Base-by-base conservation (phyloP, 768 basidiomycete genomes). In the Lactarius evosmus region DNA sequence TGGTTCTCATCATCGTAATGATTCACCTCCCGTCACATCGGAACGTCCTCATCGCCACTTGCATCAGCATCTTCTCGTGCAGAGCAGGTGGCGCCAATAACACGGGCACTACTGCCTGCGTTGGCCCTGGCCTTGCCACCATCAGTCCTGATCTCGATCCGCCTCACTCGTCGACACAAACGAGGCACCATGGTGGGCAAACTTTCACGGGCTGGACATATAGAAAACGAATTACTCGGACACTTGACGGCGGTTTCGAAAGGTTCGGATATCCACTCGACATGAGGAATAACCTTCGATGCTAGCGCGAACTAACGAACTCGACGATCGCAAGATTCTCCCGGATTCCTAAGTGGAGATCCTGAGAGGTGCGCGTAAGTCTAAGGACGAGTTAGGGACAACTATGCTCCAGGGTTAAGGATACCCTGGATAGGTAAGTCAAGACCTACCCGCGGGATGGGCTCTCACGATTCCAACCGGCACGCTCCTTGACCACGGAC, bases 391-490 rank as follows among this genome's bases (percentile, higher is more conserved):
- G 38, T 8, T 33, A 34, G 62, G 61, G 36, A n/a, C 38, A 22
- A 50, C 33, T 33, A 22, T 27, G 40, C 38, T 30, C 46, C 44
- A 9, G 27, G 49, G 34, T 62, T 29, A 50, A 19, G 27, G 41
- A 61, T 56, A 36, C 44, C 7, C 61, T 56, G 19, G 55, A 57
- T 56, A 51, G 56, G 40, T 38, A 78, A 74, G 0, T 80, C 73
- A 70, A 93, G 93, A 68, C 91, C 91, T 90, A 55, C 0, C n/a
- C 50, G 44, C 51, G 40, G 46, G 50, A 30, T 30, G 38, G 60
- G 7, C 44, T 36, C 36, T 61, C 61, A 51, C 46, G 36, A 54
- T 33, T 41, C 40, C 16, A 40, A 54, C 40, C 4, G 40, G 46
- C 29, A 38, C 32, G 49, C 17, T 30, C 11, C 54, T 62, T 38